These are phyloP conservation scores for Vicia faba DNA, from an alignment of 306 rosid genomes.

Conservation along the genomic window DNA sequence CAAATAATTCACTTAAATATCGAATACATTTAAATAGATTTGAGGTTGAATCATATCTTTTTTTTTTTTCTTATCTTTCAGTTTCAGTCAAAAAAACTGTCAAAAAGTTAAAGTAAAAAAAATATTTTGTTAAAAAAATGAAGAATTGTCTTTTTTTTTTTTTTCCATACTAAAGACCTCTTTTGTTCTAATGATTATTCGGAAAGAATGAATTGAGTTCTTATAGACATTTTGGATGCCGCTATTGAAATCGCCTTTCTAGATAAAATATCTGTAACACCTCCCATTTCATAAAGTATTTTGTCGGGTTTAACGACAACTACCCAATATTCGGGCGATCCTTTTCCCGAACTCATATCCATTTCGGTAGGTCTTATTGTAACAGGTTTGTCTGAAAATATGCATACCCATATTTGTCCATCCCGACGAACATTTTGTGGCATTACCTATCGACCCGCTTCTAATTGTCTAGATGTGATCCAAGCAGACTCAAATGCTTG, in stretches of 20 bases:
- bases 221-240: background rate
- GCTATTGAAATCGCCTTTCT: background rate
- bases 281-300: background rate
- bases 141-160: background rate
- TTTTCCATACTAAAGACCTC: background rate
- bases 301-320: background rate
- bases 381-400: background rate
- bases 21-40: too few species aligned
- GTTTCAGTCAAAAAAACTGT: too few species aligned
- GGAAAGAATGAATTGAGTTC: background rate
- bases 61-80: too few species aligned
- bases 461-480: too few species aligned
- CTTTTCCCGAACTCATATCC: background rate
- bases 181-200: background rate
- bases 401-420: background rate
- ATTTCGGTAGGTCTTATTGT: background rate
- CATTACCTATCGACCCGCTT: too few species aligned
- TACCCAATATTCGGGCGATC: background rate
- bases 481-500: too few species aligned
- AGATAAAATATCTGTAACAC: background rate
- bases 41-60: too few species aligned
- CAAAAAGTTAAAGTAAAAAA: too few species aligned
- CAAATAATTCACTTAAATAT: too few species aligned
- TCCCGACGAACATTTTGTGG: background rate
- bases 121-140: background rate